Base-by-base conservation (phyloP, 2,329 filamentous ascomycete genomes). In the Botryotinia calthae region DNA sequence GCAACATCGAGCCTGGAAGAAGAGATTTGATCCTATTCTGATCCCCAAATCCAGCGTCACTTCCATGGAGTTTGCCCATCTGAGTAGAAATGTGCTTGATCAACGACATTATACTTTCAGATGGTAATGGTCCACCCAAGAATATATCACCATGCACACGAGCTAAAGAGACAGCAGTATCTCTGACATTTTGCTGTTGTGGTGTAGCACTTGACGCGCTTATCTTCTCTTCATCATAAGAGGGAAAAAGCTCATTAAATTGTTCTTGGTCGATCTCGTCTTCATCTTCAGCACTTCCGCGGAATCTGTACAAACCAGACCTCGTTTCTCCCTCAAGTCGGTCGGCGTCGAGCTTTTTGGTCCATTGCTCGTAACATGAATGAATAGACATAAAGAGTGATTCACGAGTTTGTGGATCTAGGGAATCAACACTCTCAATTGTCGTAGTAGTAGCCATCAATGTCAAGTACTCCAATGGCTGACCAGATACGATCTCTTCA, bases 221-320 rank as follows among this genome's bases (percentile, higher is more conserved):
- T n/a, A 72, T 72, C 40, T 81, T 71, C 1, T 78, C 79, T 18
- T 87, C 86, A 22, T 93, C 90, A 75, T 90, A 97, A 8, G 87
- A 88, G 1, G 95, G 95, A 83, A 98, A 98, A 10, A 98, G 84
- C 75, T 92, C 87, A 31, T 90, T 87, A 76, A 97, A 91, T 75
- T 96, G 93, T 72, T 91, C 88, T 75, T 91, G 87, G 70, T 94
- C 89, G 16, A 88, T 85, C 77, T 92, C 91, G 72, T 97, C 92
- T 76, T 93, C 89, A 65, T 95, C 91, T 74, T 95, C 92, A 56
- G 88, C 84, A 56, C 90, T 91, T 46, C 95, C 95, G 75, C 90
- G 89, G 83, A 96, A 98, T 31, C 90, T 91, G 82, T 97, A 99
- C 56, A 97, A 82, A 75, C 92, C 94, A 8, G 88, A 89, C 75